phyloP scores from a whole-genome alignment of 371 early-diverging fungal genomes.

The Parasitella parasitica region DNA sequence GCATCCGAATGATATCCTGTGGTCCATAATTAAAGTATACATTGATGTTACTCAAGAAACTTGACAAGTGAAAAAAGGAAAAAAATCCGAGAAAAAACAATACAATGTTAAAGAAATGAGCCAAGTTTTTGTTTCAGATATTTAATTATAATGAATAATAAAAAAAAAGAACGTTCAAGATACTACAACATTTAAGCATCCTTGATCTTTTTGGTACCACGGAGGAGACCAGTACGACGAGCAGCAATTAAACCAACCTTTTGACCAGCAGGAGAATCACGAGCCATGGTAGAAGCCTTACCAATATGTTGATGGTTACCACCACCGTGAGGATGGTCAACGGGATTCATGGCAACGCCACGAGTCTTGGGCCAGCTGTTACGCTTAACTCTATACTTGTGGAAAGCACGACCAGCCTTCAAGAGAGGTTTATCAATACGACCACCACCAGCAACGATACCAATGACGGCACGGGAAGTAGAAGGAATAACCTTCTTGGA shows the following conservation, averaged over 20 bases:
- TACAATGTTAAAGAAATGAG: not conserved
- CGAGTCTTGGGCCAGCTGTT: conserved; percentile 99
- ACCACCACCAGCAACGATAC: conserved; percentile 99
- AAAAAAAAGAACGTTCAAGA: not conserved
- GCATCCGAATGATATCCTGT: no score
- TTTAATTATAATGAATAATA: not conserved
- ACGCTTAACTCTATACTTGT: conserved; percentile 98
- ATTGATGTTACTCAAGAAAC: no score
- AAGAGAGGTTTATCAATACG: conserved; percentile 99
- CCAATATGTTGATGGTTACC: conserved; percentile 99
- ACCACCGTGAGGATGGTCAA: conserved; percentile 83
- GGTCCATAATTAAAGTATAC: no score
- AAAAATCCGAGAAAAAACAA: not conserved
- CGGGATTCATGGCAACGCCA: conserved; percentile 99
- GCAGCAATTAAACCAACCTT: conserved; percentile 98
- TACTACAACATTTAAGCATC: conserved; percentile 28
- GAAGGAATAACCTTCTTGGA: conserved; percentile 95
- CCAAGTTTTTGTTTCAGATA: not conserved
- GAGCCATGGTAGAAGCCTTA: conserved; percentile 99
- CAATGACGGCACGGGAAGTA: conserved; percentile 95
- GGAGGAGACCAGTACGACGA: conserved; percentile 98
- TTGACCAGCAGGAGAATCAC: conserved; percentile 96
- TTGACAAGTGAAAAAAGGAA: not conserved
- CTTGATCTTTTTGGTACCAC: conserved; percentile 94
- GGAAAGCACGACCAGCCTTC: conserved; percentile 99